Conservation (phyloP, 163 green algal species). For the Smithsoniella earleae region DNA sequence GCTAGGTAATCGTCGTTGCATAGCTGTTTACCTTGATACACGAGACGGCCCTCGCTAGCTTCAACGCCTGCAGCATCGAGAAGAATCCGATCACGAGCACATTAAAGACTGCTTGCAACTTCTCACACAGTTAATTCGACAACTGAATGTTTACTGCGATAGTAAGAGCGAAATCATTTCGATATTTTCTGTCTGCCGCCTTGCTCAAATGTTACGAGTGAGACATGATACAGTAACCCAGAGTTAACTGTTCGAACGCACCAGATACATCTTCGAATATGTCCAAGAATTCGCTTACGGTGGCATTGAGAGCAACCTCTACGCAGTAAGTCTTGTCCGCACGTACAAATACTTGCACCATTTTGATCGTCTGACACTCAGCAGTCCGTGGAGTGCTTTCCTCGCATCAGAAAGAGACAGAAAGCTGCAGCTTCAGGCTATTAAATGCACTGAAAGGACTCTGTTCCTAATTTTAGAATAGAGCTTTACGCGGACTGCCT, state of each 20-base stretch:
- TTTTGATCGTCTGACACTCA: constrained; percentile 20
- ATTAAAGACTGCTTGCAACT: background rate
- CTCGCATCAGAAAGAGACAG: constrained; percentile 20
- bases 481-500: too few species aligned
- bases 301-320: constrained; percentile 54
- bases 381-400: constrained; percentile 26
- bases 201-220: too few species aligned
- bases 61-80: constrained; percentile 44
- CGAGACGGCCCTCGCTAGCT: constrained; percentile 58
- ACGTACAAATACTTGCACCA: constrained; percentile 32
- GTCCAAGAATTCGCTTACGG: constrained; percentile 75
- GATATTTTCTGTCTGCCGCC: too few species aligned
- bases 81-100: background rate
- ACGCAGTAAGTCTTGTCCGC: constrained; percentile 78
- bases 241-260: background rate
- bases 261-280: constrained; percentile 46
- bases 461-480: constrained; percentile 44
- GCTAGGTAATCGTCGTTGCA: constrained; percentile 46
- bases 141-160: background rate
- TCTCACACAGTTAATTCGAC: background rate
- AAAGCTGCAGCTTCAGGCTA: constrained; percentile 32
- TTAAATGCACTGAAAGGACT: constrained; percentile 32
- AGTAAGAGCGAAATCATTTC: constrained; percentile 28
- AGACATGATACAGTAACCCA: constrained; percentile 27
- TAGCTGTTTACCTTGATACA: constrained; percentile 75